These are phyloP conservation scores for Nicotiana otophora DNA, from an alignment of 257 asterid species.

Conservation along the genomic window DNA sequence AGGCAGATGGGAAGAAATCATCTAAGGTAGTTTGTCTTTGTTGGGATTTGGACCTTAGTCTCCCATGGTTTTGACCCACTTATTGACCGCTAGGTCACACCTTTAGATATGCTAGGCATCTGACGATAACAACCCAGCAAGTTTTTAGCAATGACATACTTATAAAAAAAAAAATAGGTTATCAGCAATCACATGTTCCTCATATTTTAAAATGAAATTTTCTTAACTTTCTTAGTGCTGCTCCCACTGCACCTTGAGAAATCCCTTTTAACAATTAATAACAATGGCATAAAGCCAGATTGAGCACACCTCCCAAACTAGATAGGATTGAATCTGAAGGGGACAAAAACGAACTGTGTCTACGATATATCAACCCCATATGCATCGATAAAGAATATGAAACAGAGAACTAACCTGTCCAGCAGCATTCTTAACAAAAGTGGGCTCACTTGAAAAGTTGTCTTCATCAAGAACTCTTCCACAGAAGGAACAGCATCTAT, in stretches of 20 bases:
- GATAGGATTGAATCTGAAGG: not conserved
- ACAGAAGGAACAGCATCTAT: slow-evolving; percentile 59
- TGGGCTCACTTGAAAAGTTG: slow-evolving; percentile 43
- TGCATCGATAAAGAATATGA: not conserved
- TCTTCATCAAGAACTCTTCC: slow-evolving; percentile 64
- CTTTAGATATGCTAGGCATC: no score
- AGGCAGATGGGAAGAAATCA: not conserved
- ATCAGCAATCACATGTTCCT: not conserved
- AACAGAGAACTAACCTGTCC: slow-evolving; percentile 50
- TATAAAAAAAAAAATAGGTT: not conserved
- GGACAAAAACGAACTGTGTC: not conserved
- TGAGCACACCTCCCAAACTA: not conserved
- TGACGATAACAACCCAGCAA: no score
- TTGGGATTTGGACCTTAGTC: not conserved
- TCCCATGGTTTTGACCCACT: not conserved
- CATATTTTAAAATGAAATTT: not conserved
- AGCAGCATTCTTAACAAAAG: slow-evolving; percentile 46
- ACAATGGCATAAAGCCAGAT: not conserved
- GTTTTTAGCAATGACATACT: not conserved
- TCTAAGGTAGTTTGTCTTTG: not conserved
- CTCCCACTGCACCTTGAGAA: slow-evolving; percentile 1
- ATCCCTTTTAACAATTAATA: not conserved
- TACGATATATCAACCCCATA: not conserved
- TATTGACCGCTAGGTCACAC: no score
- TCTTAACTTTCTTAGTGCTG: not conserved